A percentile compares a stretch with the other conserved stretches of the same genome.
Conservation (phyloP, 345 rosid genomes). For the Sisymbrium irio region DNA sequence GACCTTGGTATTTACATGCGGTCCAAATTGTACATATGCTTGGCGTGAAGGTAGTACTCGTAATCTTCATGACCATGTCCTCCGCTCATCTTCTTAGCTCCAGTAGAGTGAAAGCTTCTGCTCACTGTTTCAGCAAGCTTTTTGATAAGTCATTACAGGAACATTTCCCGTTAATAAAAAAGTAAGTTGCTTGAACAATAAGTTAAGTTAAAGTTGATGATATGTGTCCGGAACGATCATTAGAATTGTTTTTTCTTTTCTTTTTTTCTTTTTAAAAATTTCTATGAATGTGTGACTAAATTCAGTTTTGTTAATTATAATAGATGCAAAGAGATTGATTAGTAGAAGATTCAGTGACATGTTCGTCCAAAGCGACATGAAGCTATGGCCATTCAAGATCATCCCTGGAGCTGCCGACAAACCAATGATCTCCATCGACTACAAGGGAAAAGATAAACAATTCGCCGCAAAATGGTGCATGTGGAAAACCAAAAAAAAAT, state of each 20-base stretch:
- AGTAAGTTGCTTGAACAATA: too few relatives aligned
- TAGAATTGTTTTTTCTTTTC: too few relatives aligned
- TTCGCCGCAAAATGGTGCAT: too few relatives aligned
- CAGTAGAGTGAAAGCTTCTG: conserved; percentile 36
- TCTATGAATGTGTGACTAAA: background rate
- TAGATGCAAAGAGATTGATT: background rate
- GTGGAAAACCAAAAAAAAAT: too few relatives aligned
- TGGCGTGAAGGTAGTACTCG: conserved; percentile 71
- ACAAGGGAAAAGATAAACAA: background rate
- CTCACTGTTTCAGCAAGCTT: conserved; percentile 29
- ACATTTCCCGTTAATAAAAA: too few relatives aligned
- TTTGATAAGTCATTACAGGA: too few relatives aligned
- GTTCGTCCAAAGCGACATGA: background rate
- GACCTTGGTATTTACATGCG: conserved; percentile 73
- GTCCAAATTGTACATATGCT: conserved; percentile 99
- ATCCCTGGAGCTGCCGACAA: background rate
- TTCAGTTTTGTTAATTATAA: too few relatives aligned
- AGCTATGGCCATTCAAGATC: background rate
- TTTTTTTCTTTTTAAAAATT: too few relatives aligned
- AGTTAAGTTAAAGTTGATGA: too few relatives aligned
- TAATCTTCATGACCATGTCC: conserved; percentile 71
- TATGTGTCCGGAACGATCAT: too few relatives aligned
- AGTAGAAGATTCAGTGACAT: background rate
- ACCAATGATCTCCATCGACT: background rate
- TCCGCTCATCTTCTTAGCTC: conserved; percentile 49